A percentile compares a stretch with the other conserved stretches of the same genome.
Evolutionary conservation across 2,329 filamentous ascomycete genomes (phyloP).

Genomic region (Fusarium heterosporum): DNA sequence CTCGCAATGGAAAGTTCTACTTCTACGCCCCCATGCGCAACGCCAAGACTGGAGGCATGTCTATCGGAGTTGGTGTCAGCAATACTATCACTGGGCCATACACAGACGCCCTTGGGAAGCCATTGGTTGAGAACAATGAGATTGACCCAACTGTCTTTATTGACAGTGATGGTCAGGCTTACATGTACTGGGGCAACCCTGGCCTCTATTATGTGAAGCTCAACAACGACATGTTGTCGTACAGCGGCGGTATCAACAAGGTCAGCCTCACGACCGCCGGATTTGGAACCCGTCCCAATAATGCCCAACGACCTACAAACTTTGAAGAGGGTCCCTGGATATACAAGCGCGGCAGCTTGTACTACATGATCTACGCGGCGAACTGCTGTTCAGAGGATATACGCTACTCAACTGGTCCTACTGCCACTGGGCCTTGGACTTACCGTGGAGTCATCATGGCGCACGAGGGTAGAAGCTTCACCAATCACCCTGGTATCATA

Average conservation of each 20-base stretch:
- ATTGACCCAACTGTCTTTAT: slow-evolving; percentile 56
- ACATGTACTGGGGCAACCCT: slow-evolving; percentile 56
- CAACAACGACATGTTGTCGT: slow-evolving; percentile 50
- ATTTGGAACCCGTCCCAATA: slow-evolving; percentile 2
- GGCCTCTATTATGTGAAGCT: slow-evolving; percentile 50
- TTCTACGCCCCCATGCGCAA: slow-evolving; percentile 52
- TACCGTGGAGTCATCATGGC: slow-evolving; percentile 12
- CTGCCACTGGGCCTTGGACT: slow-evolving; percentile 12
- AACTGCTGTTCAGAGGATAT: slow-evolving; percentile 43
- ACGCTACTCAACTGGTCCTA: slow-evolving; percentile 14
- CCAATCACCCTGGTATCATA: slow-evolving; percentile 11
- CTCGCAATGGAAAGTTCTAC: slow-evolving; percentile 52
- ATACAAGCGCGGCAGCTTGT: slow-evolving; percentile 51
- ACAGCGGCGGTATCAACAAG: slow-evolving; percentile 10
- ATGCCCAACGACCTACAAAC: slow-evolving; percentile 39
- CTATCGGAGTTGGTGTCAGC: slow-evolving; percentile 54
- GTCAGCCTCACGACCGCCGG: slow-evolving; percentile 1
- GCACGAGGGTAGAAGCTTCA: slow-evolving; percentile 4
- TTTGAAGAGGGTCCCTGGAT: slow-evolving; percentile 57
- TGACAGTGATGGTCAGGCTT: slow-evolving; percentile 52
- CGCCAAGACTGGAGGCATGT: slow-evolving; percentile 50
- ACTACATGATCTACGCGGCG: slow-evolving; percentile 56
- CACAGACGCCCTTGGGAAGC: slow-evolving; percentile 50
- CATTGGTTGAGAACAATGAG: slow-evolving; percentile 52
- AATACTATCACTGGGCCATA: slow-evolving; percentile 52